Conservation (phyloP, 805 yeast species). For the Lipomyces anomalus region DNA sequence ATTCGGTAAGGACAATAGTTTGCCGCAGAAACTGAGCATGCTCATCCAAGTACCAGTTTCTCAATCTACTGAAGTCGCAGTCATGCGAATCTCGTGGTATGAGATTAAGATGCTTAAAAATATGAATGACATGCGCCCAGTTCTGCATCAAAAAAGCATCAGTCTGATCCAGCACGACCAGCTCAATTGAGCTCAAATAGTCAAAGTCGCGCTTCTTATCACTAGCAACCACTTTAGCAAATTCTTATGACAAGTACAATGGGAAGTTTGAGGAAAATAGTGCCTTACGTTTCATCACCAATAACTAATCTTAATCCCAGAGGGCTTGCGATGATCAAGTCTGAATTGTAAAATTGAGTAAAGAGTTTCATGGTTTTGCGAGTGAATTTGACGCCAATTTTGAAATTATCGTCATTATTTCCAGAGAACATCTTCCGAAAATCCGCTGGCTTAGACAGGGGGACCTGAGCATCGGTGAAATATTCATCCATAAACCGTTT, state of each 20-base stretch:
- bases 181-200: constrained; percentile 82
- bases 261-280: constrained; percentile 1
- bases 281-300: constrained; percentile 46
- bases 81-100: constrained; percentile 75
- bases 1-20: constrained; percentile 68
- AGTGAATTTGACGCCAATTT: constrained; percentile 85
- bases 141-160: constrained; percentile 88
- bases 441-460: constrained; percentile 69
- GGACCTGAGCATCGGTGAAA: constrained; percentile 44
- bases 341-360: constrained; percentile 77
- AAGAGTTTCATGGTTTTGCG: constrained; percentile 80
- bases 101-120: constrained; percentile 63
- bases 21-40: constrained; percentile 70
- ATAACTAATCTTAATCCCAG: constrained; percentile 76
- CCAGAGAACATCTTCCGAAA: constrained; percentile 78
- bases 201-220: constrained; percentile 62
- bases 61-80: constrained; percentile 84
- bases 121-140: constrained; percentile 72
- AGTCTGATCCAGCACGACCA: constrained; percentile 72
- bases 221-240: constrained; percentile 17
- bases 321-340: constrained; percentile 85
- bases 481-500: constrained; percentile 71
- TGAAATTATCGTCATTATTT: constrained; percentile 85
- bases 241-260: constrained; percentile 3
- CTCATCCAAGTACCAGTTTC: constrained; percentile 90